phyloP scores from a whole-genome alignment of 2,329 filamentous ascomycete genomes.

The Colletotrichum caudatum region DNA sequence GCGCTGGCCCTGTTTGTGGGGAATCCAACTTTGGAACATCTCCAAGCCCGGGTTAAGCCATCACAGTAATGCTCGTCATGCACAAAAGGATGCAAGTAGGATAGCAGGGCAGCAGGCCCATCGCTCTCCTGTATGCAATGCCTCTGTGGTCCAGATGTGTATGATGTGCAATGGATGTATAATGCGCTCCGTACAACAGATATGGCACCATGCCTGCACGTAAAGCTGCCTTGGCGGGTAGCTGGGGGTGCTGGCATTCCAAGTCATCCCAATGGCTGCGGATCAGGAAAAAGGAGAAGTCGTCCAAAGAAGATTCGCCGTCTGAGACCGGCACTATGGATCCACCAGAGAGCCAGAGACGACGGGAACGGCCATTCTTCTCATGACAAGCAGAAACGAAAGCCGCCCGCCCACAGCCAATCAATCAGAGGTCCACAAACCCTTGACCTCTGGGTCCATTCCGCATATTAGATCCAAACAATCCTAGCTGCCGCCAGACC shows the following conservation, averaged over 20 bases:
- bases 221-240: slow-evolving; percentile 6
- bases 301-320: slow-evolving; percentile 40
- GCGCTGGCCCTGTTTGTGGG: neutral
- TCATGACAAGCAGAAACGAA: slow-evolving; percentile 40
- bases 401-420: slow-evolving; percentile 34
- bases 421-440: slow-evolving; percentile 39
- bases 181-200: neutral
- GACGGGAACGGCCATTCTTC: slow-evolving; percentile 18
- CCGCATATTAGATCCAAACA: slow-evolving; percentile 40
- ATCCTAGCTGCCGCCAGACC: slow-evolving; percentile 41
- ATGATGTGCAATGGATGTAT: neutral
- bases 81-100: slow-evolving; percentile 5
- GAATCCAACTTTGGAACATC: neutral
- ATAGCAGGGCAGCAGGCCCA: neutral
- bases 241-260: neutral
- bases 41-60: neutral
- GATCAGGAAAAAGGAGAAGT: slow-evolving; percentile 23
- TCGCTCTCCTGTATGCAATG: slow-evolving; percentile 7
- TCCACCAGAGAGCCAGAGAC: slow-evolving; percentile 17
- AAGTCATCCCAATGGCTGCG: slow-evolving; percentile 10
- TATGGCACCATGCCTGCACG: slow-evolving; percentile 18
- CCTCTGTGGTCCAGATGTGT: slow-evolving; percentile 2
- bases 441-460: slow-evolving; percentile 34
- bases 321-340: slow-evolving; percentile 32
- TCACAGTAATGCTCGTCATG: slow-evolving; percentile 14